Conservation (phyloP, 1,284 basidiomycete species). For the Prillingera fragicola region DNA sequence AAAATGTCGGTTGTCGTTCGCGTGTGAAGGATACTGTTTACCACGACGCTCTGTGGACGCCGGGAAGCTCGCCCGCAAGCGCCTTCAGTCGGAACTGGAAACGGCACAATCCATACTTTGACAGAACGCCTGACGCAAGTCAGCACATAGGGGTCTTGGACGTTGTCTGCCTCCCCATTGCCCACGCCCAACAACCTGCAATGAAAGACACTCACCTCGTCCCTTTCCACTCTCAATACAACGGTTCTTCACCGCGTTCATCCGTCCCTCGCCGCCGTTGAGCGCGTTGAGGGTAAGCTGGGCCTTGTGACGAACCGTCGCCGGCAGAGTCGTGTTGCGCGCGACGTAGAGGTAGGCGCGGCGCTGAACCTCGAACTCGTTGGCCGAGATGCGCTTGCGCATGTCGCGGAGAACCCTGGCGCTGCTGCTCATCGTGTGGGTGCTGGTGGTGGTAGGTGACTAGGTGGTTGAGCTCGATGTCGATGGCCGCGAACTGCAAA, state of each 20-base stretch:
- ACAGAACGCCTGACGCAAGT: slow-evolving; percentile 57
- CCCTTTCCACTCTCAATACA: slow-evolving; percentile 79
- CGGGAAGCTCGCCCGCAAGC: slow-evolving; percentile 68
- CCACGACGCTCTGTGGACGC: slow-evolving; percentile 87
- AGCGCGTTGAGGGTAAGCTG: slow-evolving; percentile 89
- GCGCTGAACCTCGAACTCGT: slow-evolving; percentile 69
- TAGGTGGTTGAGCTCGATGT: too few relatives aligned
- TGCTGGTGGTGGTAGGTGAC: background rate
- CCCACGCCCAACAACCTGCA: slow-evolving; percentile 1
- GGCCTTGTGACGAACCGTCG: slow-evolving; percentile 88
- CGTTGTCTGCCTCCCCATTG: background rate
- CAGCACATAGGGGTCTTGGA: background rate
- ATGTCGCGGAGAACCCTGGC: slow-evolving; percentile 42
- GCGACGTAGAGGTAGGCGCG: slow-evolving; percentile 85
- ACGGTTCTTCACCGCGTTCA: slow-evolving; percentile 78
- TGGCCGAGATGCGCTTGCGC: slow-evolving; percentile 43
- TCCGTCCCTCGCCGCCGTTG: slow-evolving; percentile 66
- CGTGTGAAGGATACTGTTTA: too few relatives aligned
- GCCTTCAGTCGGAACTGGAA: slow-evolving; percentile 85
- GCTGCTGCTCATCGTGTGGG: slow-evolving; percentile 25
- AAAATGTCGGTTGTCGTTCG: too few relatives aligned
- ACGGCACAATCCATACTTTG: slow-evolving; percentile 79
- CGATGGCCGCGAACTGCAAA: too few relatives aligned
- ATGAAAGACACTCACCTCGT: slow-evolving; percentile 50
- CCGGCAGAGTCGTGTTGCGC: slow-evolving; percentile 74